phyloP scores from a whole-genome alignment of 306 rosid genomes.

The Datisca glomerata region DNA sequence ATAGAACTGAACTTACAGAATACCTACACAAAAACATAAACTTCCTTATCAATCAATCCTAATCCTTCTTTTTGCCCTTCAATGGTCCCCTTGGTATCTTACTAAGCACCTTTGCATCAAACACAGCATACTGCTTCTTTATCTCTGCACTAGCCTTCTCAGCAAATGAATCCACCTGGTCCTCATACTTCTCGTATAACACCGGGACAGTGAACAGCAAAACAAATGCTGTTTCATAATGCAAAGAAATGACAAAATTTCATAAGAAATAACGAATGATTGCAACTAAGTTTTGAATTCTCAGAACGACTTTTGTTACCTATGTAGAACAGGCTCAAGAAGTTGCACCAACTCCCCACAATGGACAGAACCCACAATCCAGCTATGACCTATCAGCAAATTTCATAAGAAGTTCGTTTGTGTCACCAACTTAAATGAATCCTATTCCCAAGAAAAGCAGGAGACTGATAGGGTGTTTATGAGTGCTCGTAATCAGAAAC shows the following conservation, averaged over 20 bases:
- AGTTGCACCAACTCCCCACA: conserved; percentile 33
- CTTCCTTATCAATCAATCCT: conserved; percentile 17
- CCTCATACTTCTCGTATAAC: conserved; percentile 52
- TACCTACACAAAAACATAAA: no score
- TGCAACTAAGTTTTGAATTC: background rate
- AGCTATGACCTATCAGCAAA: conserved; percentile 47
- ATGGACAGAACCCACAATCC: conserved; percentile 51
- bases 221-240: conserved; percentile 41
- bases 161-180: conserved; percentile 36
- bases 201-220: conserved; percentile 50
- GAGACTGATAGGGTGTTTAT: no score
- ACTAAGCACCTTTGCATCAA: conserved; percentile 51
- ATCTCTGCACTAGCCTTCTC: conserved; percentile 40
- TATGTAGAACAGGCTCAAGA: conserved; percentile 55
- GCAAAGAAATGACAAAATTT: background rate
- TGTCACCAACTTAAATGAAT: no score
- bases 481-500: no score
- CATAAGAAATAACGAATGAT: background rate
- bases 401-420: no score
- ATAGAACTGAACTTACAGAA: no score
- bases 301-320: conserved; percentile 22
- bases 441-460: no score
- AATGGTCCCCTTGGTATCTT: conserved; percentile 49
- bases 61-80: conserved; percentile 35
- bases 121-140: conserved; percentile 55